These are phyloP conservation scores for Athelia psychrophila DNA, from an alignment of 1,284 basidiomycete species.

Conservation along the genomic window DNA sequence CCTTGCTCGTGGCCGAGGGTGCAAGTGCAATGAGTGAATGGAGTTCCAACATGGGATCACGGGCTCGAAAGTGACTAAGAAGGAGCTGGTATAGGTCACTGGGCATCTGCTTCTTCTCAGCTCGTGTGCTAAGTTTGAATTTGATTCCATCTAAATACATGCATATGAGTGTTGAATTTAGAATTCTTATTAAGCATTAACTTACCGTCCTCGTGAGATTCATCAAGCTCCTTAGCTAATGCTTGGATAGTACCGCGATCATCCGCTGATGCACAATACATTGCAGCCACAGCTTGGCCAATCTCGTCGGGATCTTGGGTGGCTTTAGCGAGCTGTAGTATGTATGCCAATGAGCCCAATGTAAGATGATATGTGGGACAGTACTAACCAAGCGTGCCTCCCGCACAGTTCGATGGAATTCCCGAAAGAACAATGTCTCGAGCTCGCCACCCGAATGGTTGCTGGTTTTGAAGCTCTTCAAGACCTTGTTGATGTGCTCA, in stretches of 20 bases:
- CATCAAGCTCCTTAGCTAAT: slow-evolving; percentile 9
- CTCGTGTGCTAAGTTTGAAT: not conserved
- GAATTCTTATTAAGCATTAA: not conserved
- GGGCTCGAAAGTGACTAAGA: too few relatives aligned
- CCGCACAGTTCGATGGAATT: slow-evolving; percentile 7
- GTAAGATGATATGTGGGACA: not conserved
- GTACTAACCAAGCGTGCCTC: not conserved
- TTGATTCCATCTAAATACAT: not conserved
- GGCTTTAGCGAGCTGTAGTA: not conserved
- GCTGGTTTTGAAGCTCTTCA: slow-evolving; percentile 17
- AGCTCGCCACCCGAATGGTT: slow-evolving; percentile 16
- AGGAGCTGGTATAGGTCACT: too few relatives aligned
- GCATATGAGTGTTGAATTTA: not conserved
- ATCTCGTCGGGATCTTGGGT: not conserved
- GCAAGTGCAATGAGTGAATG: too few relatives aligned
- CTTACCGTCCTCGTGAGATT: slow-evolving; percentile 5
- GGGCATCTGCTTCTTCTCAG: too few relatives aligned
- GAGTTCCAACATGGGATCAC: too few relatives aligned
- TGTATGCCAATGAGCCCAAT: not conserved
- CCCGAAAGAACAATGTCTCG: slow-evolving; percentile 16
- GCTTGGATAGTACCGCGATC: slow-evolving; percentile 13
- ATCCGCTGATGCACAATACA: slow-evolving; percentile 12
- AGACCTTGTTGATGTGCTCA: slow-evolving; percentile 22
- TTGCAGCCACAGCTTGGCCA: not conserved
- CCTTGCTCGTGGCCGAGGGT: too few relatives aligned